Evolutionary conservation across 768 basidiomycete species (phyloP).

Genomic region (Tricholoma saponaceum): DNA sequence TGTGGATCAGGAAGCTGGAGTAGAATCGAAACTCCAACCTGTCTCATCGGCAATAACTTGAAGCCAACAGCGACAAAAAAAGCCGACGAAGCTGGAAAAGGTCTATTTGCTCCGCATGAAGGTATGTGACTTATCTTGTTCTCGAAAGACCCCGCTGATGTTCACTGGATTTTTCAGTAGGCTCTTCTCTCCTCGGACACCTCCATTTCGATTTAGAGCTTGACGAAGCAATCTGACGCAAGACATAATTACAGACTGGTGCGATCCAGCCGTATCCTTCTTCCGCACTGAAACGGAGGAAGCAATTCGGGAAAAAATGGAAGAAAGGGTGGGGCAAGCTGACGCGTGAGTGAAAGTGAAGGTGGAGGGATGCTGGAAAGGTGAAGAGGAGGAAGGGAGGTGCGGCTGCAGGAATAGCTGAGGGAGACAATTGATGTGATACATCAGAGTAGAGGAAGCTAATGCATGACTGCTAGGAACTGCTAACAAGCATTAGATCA

Average conservation of each 20-base stretch:
- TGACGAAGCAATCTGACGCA: constrained; percentile 36
- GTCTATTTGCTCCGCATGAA: constrained; percentile 68
- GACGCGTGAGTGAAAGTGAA: constrained; percentile 74
- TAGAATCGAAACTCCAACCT: neutral
- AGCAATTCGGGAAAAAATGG: constrained; percentile 64
- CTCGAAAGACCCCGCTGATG: neutral
- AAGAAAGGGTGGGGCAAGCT: constrained; percentile 61
- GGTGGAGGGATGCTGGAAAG: constrained; percentile 74
- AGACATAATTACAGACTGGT: constrained; percentile 12
- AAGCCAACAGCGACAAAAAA: constrained; percentile 6
- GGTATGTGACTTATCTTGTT: constrained; percentile 33
- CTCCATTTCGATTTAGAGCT: constrained; percentile 72
- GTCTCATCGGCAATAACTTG: neutral
- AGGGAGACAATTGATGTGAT: neutral
- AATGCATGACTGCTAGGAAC: no score
- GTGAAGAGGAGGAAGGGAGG: constrained; percentile 46
- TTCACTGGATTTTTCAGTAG: constrained; percentile 31
- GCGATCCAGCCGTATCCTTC: constrained; percentile 38
- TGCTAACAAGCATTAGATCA: no score
- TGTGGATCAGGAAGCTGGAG: constrained; percentile 8
- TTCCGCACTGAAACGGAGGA: constrained; percentile 48
- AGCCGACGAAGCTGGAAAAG: constrained; percentile 50
- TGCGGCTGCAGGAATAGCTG: neutral
- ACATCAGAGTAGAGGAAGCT: no score
- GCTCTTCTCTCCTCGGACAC: constrained; percentile 74